These are phyloP conservation scores for Ceratocystis eucalypticola DNA, from an alignment of 2,329 filamentous ascomycete species.

Conservation along the genomic window DNA sequence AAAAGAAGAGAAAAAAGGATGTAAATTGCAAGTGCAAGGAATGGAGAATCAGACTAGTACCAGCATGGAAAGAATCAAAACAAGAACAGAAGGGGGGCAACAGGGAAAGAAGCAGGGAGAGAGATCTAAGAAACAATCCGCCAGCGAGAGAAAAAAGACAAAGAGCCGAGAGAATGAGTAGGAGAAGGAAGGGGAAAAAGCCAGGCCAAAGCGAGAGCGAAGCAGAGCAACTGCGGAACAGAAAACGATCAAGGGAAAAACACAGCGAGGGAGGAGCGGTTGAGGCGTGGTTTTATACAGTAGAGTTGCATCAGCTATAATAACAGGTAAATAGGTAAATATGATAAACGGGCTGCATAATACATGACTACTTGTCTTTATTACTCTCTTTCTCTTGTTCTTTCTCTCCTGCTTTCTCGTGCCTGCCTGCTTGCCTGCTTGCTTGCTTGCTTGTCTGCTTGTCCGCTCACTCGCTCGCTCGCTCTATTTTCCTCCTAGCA, in stretches of 20 bases:
- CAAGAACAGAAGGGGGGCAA: constrained; percentile 3
- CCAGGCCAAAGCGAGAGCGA: not conserved
- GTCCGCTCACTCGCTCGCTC: too few species aligned
- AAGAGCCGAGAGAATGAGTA: not conserved
- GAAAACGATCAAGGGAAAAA: not conserved
- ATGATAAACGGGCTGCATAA: not conserved
- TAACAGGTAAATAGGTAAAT: not conserved
- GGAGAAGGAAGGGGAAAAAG: not conserved
- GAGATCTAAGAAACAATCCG: not conserved
- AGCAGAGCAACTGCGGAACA: not conserved
- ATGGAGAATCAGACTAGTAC: constrained; percentile 4
- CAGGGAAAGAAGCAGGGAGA: constrained; percentile 2
- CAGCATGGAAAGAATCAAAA: constrained; percentile 12
- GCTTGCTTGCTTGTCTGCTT: too few species aligned
- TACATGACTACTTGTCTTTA: not conserved
- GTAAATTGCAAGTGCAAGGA: not conserved
- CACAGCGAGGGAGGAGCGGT: not conserved
- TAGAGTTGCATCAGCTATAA: not conserved
- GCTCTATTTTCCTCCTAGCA: too few species aligned
- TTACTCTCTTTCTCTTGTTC: not conserved
- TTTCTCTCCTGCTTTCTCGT: too few species aligned
- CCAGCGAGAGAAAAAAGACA: not conserved
- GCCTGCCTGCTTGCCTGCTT: too few species aligned
- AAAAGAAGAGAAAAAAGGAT: not conserved
- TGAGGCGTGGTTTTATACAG: not conserved